Percentiles rank a stretch among this genome's conserved stretches.
Evolutionary conservation across 2,329 filamentous ascomycete species (phyloP).

Genomic region (Penicillium sp.): DNA sequence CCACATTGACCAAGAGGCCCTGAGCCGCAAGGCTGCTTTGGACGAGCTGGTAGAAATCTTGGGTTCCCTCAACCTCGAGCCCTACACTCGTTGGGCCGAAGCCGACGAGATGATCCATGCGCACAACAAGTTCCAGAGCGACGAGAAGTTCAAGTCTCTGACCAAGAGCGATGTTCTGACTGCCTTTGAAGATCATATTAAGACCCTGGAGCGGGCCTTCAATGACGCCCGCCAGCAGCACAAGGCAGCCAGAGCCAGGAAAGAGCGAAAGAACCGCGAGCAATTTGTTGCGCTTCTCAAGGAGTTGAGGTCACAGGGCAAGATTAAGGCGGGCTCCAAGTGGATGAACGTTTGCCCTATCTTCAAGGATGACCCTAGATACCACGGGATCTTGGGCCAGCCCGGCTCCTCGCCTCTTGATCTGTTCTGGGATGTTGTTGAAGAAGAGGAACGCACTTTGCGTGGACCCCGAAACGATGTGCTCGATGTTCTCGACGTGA

Average conservation of each 20-base stretch:
- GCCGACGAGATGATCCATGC: constrained; percentile 80
- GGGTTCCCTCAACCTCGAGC: constrained; percentile 78
- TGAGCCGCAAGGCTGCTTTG: constrained; percentile 76
- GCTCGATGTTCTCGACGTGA: constrained; percentile 83
- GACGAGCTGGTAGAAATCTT: constrained; percentile 79
- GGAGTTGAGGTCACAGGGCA: constrained; percentile 72
- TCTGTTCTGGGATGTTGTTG: constrained; percentile 92
- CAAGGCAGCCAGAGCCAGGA: constrained; percentile 76
- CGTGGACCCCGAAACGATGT: constrained; percentile 80
- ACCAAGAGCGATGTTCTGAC: constrained; percentile 87
- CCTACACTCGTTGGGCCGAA: constrained; percentile 92
- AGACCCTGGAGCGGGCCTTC: constrained; percentile 83
- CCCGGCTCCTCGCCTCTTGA: constrained; percentile 83
- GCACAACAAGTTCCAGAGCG: constrained; percentile 74
- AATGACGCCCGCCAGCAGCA: constrained; percentile 89
- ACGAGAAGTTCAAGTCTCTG: constrained; percentile 82
- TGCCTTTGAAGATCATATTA: constrained; percentile 94
- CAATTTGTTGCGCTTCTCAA: constrained; percentile 72
- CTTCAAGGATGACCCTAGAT: constrained; percentile 79
- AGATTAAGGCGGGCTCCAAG: constrained; percentile 86
- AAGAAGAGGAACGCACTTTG: constrained; percentile 88
- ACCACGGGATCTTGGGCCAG: constrained; percentile 80
- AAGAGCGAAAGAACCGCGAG: constrained; percentile 85
- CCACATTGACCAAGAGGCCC: constrained; percentile 73
- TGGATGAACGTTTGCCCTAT: constrained; percentile 80